A percentile compares a stretch with the other conserved stretches of the same genome.
Conservation (phyloP, 495 filamentous ascomycete species). For the Schizothecium vesticola region DNA sequence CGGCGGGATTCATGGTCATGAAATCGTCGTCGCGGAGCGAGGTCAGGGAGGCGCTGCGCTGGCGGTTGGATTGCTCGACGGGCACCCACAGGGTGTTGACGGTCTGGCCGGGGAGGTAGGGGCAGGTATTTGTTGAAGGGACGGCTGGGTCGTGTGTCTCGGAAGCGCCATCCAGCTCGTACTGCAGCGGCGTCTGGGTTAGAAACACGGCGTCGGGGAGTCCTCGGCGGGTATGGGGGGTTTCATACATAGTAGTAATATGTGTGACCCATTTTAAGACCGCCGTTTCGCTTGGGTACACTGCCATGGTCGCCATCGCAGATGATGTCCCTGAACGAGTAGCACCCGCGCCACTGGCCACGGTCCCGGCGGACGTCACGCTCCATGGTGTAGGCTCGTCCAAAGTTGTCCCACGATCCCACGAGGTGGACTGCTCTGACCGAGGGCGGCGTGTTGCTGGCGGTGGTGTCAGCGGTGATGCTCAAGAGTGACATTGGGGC, state of each 20-base stretch:
- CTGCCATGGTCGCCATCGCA: conserved; percentile 64
- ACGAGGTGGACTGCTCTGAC: conserved; percentile 70
- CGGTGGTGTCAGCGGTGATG: conserved; percentile 1
- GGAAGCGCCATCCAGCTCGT: conserved; percentile 67
- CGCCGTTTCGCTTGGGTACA: conserved; percentile 60
- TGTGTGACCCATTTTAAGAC: conserved; percentile 83
- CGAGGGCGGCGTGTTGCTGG: conserved; percentile 59
- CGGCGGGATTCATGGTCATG: conserved; percentile 71
- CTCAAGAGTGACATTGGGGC: not conserved
- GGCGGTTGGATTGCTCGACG: conserved; percentile 52
- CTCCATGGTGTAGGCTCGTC: conserved; percentile 68
- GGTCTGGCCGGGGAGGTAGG: conserved; percentile 77
- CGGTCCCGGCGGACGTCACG: conserved; percentile 62
- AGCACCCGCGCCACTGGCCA: conserved; percentile 78
- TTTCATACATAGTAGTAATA: conserved; percentile 88
- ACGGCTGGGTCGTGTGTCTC: conserved; percentile 67
- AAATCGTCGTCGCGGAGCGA: conserved; percentile 46
- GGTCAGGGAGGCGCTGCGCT: conserved; percentile 48
- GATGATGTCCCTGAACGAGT: conserved; percentile 76
- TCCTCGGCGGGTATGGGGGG: not conserved
- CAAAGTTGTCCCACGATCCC: conserved; percentile 93
- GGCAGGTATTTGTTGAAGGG: conserved; percentile 72
- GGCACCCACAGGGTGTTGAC: conserved; percentile 81
- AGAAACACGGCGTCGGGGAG: conserved; percentile 13
- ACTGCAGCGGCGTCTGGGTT: conserved; percentile 46